Evolutionary conservation across 23 red algal genomes (phyloP).

Genomic region (Gracilaria caudata): DNA sequence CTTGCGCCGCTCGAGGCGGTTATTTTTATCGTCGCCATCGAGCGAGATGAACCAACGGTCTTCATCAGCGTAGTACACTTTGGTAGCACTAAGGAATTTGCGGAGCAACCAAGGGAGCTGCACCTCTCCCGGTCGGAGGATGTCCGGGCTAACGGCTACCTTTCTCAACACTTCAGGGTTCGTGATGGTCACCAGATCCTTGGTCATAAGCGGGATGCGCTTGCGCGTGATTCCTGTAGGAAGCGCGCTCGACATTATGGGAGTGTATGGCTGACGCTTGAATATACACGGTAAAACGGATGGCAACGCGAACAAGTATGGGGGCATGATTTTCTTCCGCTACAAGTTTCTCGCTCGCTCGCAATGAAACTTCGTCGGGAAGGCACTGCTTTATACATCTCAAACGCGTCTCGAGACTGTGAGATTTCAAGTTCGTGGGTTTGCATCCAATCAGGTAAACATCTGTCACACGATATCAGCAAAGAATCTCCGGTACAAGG

Average conservation of each 20-base stretch:
- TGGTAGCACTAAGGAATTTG: conserved; percentile 25
- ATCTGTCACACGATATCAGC: no score
- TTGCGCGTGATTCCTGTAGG: conserved; percentile 3
- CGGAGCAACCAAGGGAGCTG: conserved; percentile 14
- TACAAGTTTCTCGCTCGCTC: no score
- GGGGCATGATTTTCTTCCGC: no score
- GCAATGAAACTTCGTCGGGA: no score
- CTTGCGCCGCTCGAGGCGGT: conserved; percentile 10
- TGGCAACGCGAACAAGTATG: no score
- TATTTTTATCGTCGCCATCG: conserved; percentile 19
- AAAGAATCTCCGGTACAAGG: no score
- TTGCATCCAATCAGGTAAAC: no score
- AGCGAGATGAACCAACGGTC: neutral
- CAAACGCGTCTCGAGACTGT: no score
- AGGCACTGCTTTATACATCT: no score
- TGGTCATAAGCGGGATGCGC: conserved; percentile 9
- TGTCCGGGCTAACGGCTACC: conserved; percentile 29
- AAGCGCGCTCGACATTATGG: conserved; percentile 1
- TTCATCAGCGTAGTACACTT: conserved; percentile 7
- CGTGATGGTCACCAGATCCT: conserved; percentile 29
- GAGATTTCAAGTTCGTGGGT: no score
- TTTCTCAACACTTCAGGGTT: conserved; percentile 35
- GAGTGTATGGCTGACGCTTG: neutral
- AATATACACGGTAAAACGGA: neutral
- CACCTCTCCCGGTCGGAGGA: conserved; percentile 18